These are phyloP conservation scores for Curvularia verruculosa DNA, from an alignment of 2,329 filamentous ascomycete genomes.

Conservation along the genomic window DNA sequence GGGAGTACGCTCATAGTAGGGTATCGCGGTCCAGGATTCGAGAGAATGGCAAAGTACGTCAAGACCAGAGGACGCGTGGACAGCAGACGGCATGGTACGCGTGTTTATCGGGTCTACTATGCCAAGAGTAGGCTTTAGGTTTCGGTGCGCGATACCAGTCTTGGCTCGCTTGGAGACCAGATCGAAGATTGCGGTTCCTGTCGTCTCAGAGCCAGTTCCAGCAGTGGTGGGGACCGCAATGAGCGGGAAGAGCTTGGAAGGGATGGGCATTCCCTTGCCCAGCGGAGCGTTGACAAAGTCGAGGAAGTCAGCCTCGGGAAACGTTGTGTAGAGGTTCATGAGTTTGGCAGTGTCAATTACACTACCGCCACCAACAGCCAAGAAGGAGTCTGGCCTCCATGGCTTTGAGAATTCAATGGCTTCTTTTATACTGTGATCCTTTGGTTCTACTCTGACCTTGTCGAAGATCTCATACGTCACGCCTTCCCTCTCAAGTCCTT, in stretches of 20 bases:
- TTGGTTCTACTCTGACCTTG: slow-evolving; percentile 84
- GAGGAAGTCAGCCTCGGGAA: slow-evolving; percentile 90
- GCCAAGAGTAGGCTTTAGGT: slow-evolving; percentile 91
- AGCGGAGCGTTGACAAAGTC: slow-evolving; percentile 98
- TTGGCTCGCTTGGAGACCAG: slow-evolving; percentile 88
- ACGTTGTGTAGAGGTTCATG: slow-evolving; percentile 95
- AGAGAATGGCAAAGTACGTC: slow-evolving; percentile 95
- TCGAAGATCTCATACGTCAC: slow-evolving; percentile 83
- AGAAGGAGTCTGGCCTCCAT: slow-evolving; percentile 82
- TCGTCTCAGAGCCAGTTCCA: slow-evolving; percentile 90
- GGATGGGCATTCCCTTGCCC: slow-evolving; percentile 80
- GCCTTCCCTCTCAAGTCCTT: slow-evolving; percentile 78
- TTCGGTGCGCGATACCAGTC: slow-evolving; percentile 93
- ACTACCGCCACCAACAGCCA: slow-evolving; percentile 89
- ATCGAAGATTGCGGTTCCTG: slow-evolving; percentile 97
- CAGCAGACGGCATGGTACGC: slow-evolving; percentile 90
- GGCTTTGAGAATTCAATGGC: slow-evolving; percentile 87
- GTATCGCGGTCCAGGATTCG: slow-evolving; percentile 97
- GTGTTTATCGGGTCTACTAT: slow-evolving; percentile 90
- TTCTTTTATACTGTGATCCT: slow-evolving; percentile 88
- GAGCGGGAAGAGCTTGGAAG: slow-evolving; percentile 72
- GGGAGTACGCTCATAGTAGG: slow-evolving; percentile 83
- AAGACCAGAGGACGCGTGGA: slow-evolving; percentile 88
- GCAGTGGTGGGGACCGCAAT: slow-evolving; percentile 86
- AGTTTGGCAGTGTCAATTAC: slow-evolving; percentile 98